A percentile compares a stretch with the other conserved stretches of the same genome.
Evolutionary conservation across 345 rosid genomes (phyloP).

Genomic region (Linum trigynum): DNA sequence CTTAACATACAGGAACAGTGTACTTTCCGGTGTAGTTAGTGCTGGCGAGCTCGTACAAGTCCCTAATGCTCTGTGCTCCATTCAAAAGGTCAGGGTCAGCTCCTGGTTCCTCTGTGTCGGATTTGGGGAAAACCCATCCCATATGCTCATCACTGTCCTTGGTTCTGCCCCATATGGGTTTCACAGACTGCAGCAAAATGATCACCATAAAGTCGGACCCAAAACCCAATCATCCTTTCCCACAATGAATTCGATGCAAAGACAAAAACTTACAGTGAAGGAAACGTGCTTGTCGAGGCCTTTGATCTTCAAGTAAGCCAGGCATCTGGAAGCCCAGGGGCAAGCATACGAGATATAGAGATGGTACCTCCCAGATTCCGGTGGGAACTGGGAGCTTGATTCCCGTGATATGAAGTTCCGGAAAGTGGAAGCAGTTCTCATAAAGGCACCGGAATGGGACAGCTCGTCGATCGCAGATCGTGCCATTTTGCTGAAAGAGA

Average conservation of each 20-base stretch:
- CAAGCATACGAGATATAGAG: slow-evolving; percentile 89
- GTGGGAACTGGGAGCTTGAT: slow-evolving; percentile 55
- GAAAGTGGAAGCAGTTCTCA: slow-evolving; percentile 72
- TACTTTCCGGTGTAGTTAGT: slow-evolving; percentile 66
- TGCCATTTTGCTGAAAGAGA: slow-evolving; percentile 37
- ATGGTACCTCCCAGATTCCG: slow-evolving; percentile 88
- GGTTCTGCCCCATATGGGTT: slow-evolving; percentile 84
- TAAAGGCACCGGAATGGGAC: slow-evolving; percentile 65
- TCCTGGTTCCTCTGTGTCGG: slow-evolving; percentile 54
- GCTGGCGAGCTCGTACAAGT: slow-evolving; percentile 73
- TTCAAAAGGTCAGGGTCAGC: slow-evolving; percentile 67
- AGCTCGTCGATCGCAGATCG: slow-evolving; percentile 69
- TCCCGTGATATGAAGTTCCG: slow-evolving; percentile 58
- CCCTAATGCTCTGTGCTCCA: slow-evolving; percentile 69
- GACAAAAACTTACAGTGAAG: slow-evolving; percentile 43
- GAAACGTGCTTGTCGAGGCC: slow-evolving; percentile 71
- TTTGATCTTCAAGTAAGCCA: slow-evolving; percentile 71
- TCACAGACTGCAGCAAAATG: slow-evolving; percentile 41
- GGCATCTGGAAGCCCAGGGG: slow-evolving; percentile 91
- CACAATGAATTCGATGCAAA: background rate
- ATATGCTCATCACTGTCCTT: slow-evolving; percentile 73
- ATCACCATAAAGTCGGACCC: background rate
- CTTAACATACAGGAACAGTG: slow-evolving; percentile 74
- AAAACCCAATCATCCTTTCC: background rate
- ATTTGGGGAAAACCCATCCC: slow-evolving; percentile 81